Percentiles rank a stretch among this genome's conserved stretches.
phyloP scores from a whole-genome alignment of 768 basidiomycete genomes.

The Leccinum longicurvipes region DNA sequence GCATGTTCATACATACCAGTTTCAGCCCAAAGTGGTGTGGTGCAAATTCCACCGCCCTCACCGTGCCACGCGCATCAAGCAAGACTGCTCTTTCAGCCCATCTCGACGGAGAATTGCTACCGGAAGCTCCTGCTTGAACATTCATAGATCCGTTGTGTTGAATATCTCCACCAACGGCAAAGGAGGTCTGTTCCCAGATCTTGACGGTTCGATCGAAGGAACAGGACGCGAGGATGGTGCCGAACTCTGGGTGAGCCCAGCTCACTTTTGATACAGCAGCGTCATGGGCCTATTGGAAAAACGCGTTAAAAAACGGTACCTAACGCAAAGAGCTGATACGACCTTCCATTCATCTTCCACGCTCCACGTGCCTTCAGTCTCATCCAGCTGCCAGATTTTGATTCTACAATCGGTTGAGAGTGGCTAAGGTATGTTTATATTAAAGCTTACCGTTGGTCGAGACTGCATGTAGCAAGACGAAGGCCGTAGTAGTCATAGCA shows the following conservation, averaged over 20 bases:
- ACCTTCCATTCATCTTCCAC: slow-evolving; percentile 93
- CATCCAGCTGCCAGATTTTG: slow-evolving; percentile 82
- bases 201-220: slow-evolving; percentile 92
- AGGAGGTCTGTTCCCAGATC: slow-evolving; percentile 75
- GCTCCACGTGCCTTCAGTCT: slow-evolving; percentile 68
- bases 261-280: slow-evolving; percentile 79
- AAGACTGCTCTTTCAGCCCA: slow-evolving; percentile 78
- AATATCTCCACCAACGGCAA: slow-evolving; percentile 27
- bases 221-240: slow-evolving; percentile 78
- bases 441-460: slow-evolving; percentile 68
- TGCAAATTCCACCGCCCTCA: slow-evolving; percentile 83
- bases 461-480: slow-evolving; percentile 72
- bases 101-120: slow-evolving; percentile 37
- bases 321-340: slow-evolving; percentile 1
- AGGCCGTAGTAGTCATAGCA: slow-evolving; percentile 90
- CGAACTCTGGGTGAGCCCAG: slow-evolving; percentile 95
- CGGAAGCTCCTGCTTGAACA: slow-evolving; percentile 6
- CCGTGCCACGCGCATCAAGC: slow-evolving; percentile 81
- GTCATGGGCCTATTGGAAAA: slow-evolving; percentile 81
- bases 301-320: background rate
- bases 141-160: slow-evolving; percentile 24
- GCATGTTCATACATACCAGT: slow-evolving; percentile 49
- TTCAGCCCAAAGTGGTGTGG: slow-evolving; percentile 87
- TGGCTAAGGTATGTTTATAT: slow-evolving; percentile 1
- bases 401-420: slow-evolving; percentile 43